phyloP scores from a whole-genome alignment of 768 basidiomycete species.

The Plicaturopsis crispa region DNA sequence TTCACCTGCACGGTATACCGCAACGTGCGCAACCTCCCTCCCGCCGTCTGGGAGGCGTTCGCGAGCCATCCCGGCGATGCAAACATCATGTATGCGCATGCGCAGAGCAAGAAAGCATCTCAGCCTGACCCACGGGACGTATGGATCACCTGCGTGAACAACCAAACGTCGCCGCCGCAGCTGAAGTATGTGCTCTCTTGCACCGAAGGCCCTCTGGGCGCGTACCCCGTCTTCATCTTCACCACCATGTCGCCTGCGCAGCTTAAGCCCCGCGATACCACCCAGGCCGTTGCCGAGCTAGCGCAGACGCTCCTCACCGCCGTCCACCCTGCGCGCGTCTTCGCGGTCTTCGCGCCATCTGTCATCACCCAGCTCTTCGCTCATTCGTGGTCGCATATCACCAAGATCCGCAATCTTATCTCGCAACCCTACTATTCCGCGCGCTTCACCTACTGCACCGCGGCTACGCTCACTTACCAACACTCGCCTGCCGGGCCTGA shows the following conservation, averaged over 20 bases:
- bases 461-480: constrained; percentile 24
- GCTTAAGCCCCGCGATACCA: constrained; percentile 29
- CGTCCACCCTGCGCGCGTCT: constrained; percentile 37
- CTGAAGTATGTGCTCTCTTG: constrained; percentile 53
- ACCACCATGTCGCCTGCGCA: constrained; percentile 31
- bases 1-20: too few relatives aligned
- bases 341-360: constrained; percentile 58
- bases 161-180: constrained; percentile 14
- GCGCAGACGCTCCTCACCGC: constrained; percentile 27
- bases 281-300: constrained; percentile 33
- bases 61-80: constrained; percentile 21
- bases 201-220: constrained; percentile 44
- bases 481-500: constrained; percentile 16
- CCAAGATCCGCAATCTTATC: constrained; percentile 30
- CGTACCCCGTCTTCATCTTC: constrained; percentile 64
- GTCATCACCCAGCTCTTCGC: constrained; percentile 39
- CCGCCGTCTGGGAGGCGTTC: constrained; percentile 24
- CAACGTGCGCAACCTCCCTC: too few relatives aligned
- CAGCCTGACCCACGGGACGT: too few relatives aligned
- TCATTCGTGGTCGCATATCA: constrained; percentile 36
- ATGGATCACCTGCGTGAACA: constrained; percentile 29
- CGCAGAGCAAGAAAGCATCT: constrained; percentile 21
- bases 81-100: constrained; percentile 35
- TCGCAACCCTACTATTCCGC: constrained; percentile 54
- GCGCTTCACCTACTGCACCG: constrained; percentile 48